Conservation (phyloP, 1,284 basidiomycete species). For the Ustilago hordei region DNA sequence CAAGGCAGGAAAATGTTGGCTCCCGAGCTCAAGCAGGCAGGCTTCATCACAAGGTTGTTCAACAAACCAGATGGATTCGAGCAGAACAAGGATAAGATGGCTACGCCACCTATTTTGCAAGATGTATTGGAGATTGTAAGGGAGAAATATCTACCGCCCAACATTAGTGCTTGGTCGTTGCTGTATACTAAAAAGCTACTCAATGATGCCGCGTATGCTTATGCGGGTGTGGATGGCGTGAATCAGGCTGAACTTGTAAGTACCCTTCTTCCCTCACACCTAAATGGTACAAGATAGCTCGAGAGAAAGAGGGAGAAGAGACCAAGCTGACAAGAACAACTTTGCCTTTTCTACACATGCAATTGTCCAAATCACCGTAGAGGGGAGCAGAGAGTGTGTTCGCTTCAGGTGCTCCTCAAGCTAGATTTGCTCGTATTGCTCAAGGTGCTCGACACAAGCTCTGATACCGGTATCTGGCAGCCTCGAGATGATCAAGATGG, state of each 20-base stretch:
- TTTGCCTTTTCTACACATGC: not conserved
- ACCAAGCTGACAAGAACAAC: not conserved
- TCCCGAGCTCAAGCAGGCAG: slow-evolving; percentile 39
- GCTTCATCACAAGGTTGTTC: slow-evolving; percentile 54
- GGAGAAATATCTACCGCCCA: slow-evolving; percentile 48
- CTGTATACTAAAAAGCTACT: slow-evolving; percentile 57
- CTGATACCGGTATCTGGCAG: not conserved
- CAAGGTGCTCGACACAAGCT: slow-evolving; percentile 55
- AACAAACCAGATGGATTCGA: slow-evolving; percentile 28
- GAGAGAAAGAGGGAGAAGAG: not conserved
- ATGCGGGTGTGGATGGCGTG: slow-evolving; percentile 31
- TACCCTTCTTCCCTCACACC: not conserved
- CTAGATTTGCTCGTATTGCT: slow-evolving; percentile 45
- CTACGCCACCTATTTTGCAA: slow-evolving; percentile 45
- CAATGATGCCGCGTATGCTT: slow-evolving; percentile 48
- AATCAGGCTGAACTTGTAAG: slow-evolving; percentile 56
- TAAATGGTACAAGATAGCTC: not conserved
- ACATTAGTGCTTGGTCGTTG: slow-evolving; percentile 44
- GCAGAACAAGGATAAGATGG: slow-evolving; percentile 22
- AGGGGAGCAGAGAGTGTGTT: slow-evolving; percentile 54
- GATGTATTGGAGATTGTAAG: slow-evolving; percentile 34
- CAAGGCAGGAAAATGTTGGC: slow-evolving; percentile 51
- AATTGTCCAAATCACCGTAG: slow-evolving; percentile 4
- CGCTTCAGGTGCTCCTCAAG: slow-evolving; percentile 41
- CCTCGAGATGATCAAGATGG: no score